These are phyloP conservation scores for Solanum chmielewskii DNA, from an alignment of 257 asterid genomes.

Conservation along the genomic window DNA sequence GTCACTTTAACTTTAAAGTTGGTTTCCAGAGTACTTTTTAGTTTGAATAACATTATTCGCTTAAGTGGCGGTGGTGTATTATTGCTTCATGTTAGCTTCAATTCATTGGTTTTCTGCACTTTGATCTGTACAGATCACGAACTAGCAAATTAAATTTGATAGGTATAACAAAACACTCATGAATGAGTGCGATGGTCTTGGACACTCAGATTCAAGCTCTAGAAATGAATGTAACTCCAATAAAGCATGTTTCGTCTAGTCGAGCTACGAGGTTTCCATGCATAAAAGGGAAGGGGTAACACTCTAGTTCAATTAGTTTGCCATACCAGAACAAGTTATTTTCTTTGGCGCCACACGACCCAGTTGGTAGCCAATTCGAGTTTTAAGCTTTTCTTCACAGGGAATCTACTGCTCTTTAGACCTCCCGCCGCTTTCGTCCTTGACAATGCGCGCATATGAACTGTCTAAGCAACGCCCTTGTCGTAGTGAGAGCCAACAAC, in stretches of 20 bases:
- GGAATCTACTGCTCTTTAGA: not conserved
- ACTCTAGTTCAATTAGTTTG: not conserved
- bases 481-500: not conserved
- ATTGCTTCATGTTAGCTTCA: not conserved
- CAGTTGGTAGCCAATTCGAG: not conserved
- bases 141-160: not conserved
- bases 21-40: not conserved
- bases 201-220: not conserved
- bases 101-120: not conserved
- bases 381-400: not conserved
- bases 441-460: not conserved
- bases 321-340: not conserved
- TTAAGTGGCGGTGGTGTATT: not conserved
- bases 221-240: not conserved
- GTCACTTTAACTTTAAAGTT: not conserved
- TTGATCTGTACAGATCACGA: not conserved
- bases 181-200: not conserved
- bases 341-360: not conserved
- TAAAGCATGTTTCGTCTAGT: not conserved
- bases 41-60: not conserved
- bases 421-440: not conserved
- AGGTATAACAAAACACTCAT: not conserved
- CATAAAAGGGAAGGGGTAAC: not conserved
- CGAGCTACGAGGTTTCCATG: not conserved
- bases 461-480: not conserved